Evolutionary conservation across 106 monocot genomes (phyloP), one percentile per base, ranked within the genome.

Genomic region (Dendrobium nobile): DNA sequence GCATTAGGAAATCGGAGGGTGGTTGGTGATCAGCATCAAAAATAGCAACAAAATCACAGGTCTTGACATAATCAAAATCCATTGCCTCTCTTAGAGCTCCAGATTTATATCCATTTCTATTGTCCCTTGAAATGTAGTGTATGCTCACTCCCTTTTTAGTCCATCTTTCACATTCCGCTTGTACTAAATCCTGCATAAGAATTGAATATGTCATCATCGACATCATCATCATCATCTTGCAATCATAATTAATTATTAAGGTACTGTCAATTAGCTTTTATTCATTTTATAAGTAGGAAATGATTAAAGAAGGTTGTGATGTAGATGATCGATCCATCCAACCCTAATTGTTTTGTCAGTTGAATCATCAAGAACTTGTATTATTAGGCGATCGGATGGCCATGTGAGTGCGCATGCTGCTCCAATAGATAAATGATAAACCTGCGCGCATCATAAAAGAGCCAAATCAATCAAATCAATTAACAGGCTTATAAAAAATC

Each of bases 11-110:
- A 78, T 90, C 87, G 7, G 90, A 58, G 11, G 72, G 78, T 0
- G 90, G 90, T 41, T 88, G 90, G 82, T 88, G 88, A 67, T 90
- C 90, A 20, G 90, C 90, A 75, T 90, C 90, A 47, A 91, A 91
- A 26, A 91, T 85, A 41, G 86, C 88, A 33, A 91, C 81, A 47
- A 85, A 88, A 17, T 91, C 90, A 47, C 90, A 90, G 2, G 27
- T 48, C 17, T 82, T 33, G 3, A 85, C 87, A 47, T 90, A 88
- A 33, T 41, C 22, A 42, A 81, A 24, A 61, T 79, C 75, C 90
- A 90, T 85, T 27, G 85, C 90, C 74, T 85, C 82, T 55, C 82
- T 87, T 8, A 90, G 79, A 0, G 87, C 90, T 3, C 90, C 90
- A 37, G 90, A 85, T 67, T 90, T 90, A 58, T 90, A 90, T 4